These are phyloP conservation scores for Leucoagaricus sp. DNA, from an alignment of 1,284 basidiomycete species.

Conservation along the genomic window DNA sequence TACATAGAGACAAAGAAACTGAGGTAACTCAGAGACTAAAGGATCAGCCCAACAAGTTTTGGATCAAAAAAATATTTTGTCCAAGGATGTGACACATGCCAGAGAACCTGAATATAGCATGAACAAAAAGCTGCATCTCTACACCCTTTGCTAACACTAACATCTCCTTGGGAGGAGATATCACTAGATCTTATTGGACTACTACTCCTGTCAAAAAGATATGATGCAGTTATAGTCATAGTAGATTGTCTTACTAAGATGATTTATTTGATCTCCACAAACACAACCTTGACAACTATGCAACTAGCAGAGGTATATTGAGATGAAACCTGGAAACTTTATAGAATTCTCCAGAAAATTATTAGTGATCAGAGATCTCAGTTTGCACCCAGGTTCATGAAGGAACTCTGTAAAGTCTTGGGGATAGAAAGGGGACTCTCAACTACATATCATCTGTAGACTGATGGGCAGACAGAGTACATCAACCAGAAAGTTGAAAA, in stretches of 20 bases:
- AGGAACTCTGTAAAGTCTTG: neutral
- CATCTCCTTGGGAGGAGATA: conserved; percentile 30
- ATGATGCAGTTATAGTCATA: conserved; percentile 34
- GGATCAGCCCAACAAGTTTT: too few relatives aligned
- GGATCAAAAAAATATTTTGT: too few relatives aligned
- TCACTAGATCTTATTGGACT: conserved; percentile 38
- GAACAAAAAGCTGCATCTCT: too few relatives aligned
- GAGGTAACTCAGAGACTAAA: too few relatives aligned
- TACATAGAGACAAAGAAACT: too few relatives aligned
- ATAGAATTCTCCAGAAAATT: neutral
- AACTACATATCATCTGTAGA: conserved; percentile 19
- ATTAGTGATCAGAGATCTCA: neutral
- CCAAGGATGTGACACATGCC: too few relatives aligned
- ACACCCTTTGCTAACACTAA: conserved; percentile 26
- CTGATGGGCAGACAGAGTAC: conserved; percentile 25
- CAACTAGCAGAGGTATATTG: neutral
- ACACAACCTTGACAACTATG: neutral
- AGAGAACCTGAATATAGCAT: too few relatives aligned
- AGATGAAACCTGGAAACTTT: neutral
- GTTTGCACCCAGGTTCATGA: conserved; percentile 3
- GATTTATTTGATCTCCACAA: neutral
- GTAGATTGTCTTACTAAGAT: neutral
- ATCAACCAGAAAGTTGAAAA: too few relatives aligned
- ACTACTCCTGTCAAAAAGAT: conserved; percentile 34
- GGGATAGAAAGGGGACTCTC: neutral